Evolutionary conservation across 2,329 filamentous ascomycete genomes (phyloP).

Genomic region (Bretziella fagacearum): DNA sequence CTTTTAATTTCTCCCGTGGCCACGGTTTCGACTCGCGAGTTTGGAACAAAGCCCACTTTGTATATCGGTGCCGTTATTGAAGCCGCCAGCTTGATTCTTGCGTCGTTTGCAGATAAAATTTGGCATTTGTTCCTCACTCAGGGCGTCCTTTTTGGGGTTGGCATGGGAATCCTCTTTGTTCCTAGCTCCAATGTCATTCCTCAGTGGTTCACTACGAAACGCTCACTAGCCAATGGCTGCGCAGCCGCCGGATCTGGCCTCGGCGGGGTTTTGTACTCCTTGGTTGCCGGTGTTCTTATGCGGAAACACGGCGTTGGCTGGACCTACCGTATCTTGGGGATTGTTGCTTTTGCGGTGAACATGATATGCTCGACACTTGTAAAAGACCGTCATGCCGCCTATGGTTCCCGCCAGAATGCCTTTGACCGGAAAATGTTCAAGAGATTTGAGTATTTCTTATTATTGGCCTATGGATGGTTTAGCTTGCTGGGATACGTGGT

Average conservation of each 20-base stretch:
- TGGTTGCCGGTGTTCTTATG: conserved; percentile 54
- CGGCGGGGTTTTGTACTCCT: conserved; percentile 54
- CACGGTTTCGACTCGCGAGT: conserved; percentile 41
- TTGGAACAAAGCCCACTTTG: conserved; percentile 47
- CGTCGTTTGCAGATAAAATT: conserved; percentile 49
- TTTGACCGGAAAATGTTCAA: conserved; percentile 49
- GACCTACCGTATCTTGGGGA: conserved; percentile 49
- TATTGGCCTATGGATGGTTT: conserved; percentile 52
- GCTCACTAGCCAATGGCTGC: conserved; percentile 54
- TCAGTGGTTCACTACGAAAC: conserved; percentile 55
- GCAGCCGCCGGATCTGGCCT: conserved; percentile 53
- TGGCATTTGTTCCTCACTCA: conserved; percentile 66
- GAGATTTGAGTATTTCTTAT: conserved; percentile 43
- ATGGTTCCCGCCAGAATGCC: conserved; percentile 48
- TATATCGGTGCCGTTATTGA: conserved; percentile 48
- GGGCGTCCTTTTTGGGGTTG: conserved; percentile 59
- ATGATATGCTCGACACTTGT: conserved; percentile 44
- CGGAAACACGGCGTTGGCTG: conserved; percentile 44
- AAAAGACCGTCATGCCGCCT: conserved; percentile 52
- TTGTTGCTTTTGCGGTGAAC: conserved; percentile 48
- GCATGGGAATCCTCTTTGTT: conserved; percentile 63
- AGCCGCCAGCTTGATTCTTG: conserved; percentile 46
- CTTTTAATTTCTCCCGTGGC: conserved; percentile 52
- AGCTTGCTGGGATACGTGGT: conserved; percentile 59
- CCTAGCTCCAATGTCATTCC: conserved; percentile 49